Conservation (phyloP, 352 stramenopile species). For the Globisporangium iwayamae region DNA sequence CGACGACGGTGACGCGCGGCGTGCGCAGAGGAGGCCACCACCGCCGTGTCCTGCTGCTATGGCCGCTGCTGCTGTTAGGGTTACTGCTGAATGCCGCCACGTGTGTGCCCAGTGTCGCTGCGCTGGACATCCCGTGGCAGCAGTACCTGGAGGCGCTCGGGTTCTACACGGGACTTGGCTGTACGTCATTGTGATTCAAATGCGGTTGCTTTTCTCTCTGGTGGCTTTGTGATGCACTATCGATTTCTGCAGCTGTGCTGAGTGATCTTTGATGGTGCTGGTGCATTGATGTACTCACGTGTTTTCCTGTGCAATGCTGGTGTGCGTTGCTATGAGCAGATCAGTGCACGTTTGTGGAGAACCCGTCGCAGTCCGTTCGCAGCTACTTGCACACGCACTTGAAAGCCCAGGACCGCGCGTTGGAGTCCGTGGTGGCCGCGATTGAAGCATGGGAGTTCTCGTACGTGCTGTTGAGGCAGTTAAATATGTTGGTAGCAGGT, state of each 20-base stretch:
- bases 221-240: not conserved
- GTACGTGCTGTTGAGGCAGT: conserved; percentile 21
- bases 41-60: conserved; percentile 1
- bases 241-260: not conserved
- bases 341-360: conserved; percentile 71
- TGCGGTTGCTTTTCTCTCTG: not conserved
- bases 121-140: conserved; percentile 14
- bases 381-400: conserved; percentile 57
- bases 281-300: not conserved
- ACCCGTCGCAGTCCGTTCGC: conserved; percentile 57
- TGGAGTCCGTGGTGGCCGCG: conserved; percentile 61
- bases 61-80: conserved; percentile 4
- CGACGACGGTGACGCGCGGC: not conserved
- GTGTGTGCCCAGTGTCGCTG: not conserved
- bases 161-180: conserved; percentile 49
- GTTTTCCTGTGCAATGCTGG: not conserved
- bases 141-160: conserved; percentile 36
- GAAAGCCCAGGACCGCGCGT: conserved; percentile 58
- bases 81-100: not conserved
- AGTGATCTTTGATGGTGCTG: not conserved
- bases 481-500: not conserved
- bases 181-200: conserved; percentile 15
- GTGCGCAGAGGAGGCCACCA: not conserved
- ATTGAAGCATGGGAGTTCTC: conserved; percentile 85
- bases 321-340: conserved; percentile 23